These are phyloP conservation scores for Pholiota adiposa DNA, from an alignment of 1,284 basidiomycete species.

Conservation along the genomic window DNA sequence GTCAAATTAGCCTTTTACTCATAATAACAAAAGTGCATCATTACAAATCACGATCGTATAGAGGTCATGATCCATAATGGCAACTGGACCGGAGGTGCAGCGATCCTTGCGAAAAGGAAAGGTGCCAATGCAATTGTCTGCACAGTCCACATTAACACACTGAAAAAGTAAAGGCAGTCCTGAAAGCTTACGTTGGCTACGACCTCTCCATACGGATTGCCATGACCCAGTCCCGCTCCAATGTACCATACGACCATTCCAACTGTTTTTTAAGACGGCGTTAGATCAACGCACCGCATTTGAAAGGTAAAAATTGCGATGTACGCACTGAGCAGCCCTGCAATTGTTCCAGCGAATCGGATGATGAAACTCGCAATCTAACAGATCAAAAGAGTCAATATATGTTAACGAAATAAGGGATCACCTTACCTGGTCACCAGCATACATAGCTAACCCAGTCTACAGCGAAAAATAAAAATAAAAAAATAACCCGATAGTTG, in stretches of 20 bases:
- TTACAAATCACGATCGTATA: conserved; percentile 42
- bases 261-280: too few relatives aligned
- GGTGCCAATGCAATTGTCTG: conserved; percentile 40
- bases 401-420: neutral
- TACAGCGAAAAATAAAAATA: conserved; percentile 12
- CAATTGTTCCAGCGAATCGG: conserved; percentile 35
- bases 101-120: conserved; percentile 36
- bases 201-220: conserved; percentile 45
- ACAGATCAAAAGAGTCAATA: neutral
- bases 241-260: conserved; percentile 48
- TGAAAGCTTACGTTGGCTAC: conserved; percentile 37
- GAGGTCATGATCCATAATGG: conserved; percentile 39
- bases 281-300: too few relatives aligned
- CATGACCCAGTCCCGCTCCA: conserved; percentile 36
- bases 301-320: too few relatives aligned
- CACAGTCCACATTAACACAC: neutral
- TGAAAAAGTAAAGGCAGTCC: neutral
- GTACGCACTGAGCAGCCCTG: conserved; percentile 38
- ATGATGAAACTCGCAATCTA: conserved; percentile 38
- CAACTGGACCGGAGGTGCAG: conserved; percentile 34
- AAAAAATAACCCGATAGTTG: neutral
- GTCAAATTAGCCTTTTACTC: neutral
- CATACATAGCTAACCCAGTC: conserved; percentile 40
- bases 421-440: conserved; percentile 46
- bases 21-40: neutral